Percentiles rank a stretch among this genome's conserved stretches.
phyloP scores from a whole-genome alignment of 1,284 basidiomycete species.

The Sanghuangporus sanghuang region DNA sequence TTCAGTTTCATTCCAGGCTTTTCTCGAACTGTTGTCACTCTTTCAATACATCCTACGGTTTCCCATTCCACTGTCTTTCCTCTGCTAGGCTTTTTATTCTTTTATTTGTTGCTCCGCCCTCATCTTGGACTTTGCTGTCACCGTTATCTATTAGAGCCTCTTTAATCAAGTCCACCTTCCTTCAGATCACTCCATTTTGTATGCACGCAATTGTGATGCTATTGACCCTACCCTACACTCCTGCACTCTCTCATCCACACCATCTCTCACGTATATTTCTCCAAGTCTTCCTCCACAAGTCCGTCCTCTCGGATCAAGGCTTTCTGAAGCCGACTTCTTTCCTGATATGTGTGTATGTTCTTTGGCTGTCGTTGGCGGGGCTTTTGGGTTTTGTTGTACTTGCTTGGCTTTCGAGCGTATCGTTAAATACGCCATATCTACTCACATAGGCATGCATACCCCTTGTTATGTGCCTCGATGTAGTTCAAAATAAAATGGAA shows the following conservation, averaged over 20 bases:
- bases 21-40: constrained; percentile 9
- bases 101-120: neutral
- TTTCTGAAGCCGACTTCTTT: too few species aligned
- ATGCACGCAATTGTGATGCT: neutral
- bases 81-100: neutral
- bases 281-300: too few species aligned
- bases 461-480: neutral
- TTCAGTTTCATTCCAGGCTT: neutral
- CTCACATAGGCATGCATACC: neutral
- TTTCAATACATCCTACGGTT: neutral
- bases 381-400: neutral
- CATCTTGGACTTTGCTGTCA: neutral
- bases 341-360: too few species aligned
- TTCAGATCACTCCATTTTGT: neutral
- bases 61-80: neutral
- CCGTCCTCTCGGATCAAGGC: too few species aligned
- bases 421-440: too few species aligned
- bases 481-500: neutral
- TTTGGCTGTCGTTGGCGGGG: neutral
- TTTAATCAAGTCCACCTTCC: neutral
- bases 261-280: too few species aligned
- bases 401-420: neutral
- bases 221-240: neutral
- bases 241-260: too few species aligned
- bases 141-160: neutral